These are phyloP conservation scores for Sphaceloma murrayae DNA, from an alignment of 2,329 filamentous ascomycete genomes.

Conservation along the genomic window DNA sequence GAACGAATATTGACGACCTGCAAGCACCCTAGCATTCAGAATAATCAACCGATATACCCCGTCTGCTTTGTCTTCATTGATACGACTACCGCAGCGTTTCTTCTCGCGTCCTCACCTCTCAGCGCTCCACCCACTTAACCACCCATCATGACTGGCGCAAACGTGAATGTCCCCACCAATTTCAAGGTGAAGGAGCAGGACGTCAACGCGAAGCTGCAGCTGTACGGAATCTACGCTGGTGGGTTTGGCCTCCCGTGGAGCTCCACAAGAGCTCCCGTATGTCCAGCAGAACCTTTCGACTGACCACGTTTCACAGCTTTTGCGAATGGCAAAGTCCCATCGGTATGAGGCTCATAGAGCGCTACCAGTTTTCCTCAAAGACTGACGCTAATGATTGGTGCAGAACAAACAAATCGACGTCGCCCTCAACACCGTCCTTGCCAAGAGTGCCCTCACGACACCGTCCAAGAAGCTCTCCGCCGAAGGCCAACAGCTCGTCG, in stretches of 20 bases:
- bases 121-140: slow-evolving; percentile 8
- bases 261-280: slow-evolving; percentile 15
- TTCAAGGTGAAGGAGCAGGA: slow-evolving; percentile 68
- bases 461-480: slow-evolving; percentile 69
- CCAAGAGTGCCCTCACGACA: slow-evolving; percentile 56
- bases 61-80: slow-evolving; percentile 16
- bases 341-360: slow-evolving; percentile 52
- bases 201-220: slow-evolving; percentile 86
- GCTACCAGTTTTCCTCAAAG: not conserved
- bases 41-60: slow-evolving; percentile 14
- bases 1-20: slow-evolving; percentile 13
- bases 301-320: slow-evolving; percentile 52
- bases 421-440: slow-evolving; percentile 78
- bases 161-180: slow-evolving; percentile 66
- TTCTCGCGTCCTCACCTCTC: too few species aligned
- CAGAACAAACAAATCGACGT: slow-evolving; percentile 94
- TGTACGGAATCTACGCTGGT: slow-evolving; percentile 79
- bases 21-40: slow-evolving; percentile 6
- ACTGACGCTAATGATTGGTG: slow-evolving; percentile 17
- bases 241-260: slow-evolving; percentile 22
- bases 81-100: too few species aligned
- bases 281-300: not conserved
- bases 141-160: slow-evolving; percentile 25
- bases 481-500: slow-evolving; percentile 71
- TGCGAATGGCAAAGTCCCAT: slow-evolving; percentile 79